Base-by-base conservation (phyloP, 176 grass and related monocot species). In the Rhynchospora breviuscula region DNA sequence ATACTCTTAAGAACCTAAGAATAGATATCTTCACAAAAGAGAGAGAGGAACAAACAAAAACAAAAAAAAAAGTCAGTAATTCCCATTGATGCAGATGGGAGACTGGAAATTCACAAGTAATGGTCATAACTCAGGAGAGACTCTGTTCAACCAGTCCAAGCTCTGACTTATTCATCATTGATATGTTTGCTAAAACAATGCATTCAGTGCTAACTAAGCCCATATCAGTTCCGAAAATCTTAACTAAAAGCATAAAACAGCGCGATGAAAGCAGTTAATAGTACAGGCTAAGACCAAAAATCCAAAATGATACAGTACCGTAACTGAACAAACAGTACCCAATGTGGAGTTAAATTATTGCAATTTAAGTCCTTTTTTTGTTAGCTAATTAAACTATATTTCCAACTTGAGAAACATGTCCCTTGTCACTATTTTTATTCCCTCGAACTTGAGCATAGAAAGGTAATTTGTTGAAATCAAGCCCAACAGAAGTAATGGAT, bases 51-150 rank as follows among this genome's bases (percentile, higher is more conserved):
- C 26, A 74, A 57, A 78, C 56, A 81, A 62, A 88, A 29, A 29
- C 26, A 74, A 57, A 78, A 62, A 81, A 62, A 88, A 85, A 88
- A 58, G 63, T 66, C 45, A 78, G n/a, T 76, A 40, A 4, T 40
- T 40, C 35, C 22, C 75, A 29, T 76, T 73, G 19, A 51, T 73
- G 19, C 46, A 52, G 47, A 26, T 23, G 29, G 23, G 43, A 63
- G 8, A 9, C 61, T 63, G 21, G 61, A 63, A 60, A 40, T 19
- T 60, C 8, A 12, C 51, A 53, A 13, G 56, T 58, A 17, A 58
- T 58, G 14, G 51, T 53, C 51, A 53, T 40, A 40, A 13, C 51
- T 53, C 10, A 53, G 8, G 18, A 58, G 56, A 23, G 5, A 67
- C 3, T 35, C 63, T 1, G 29, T 15, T 67, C 3, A 17, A 67